Conservation (phyloP, 306 rosid species). For the Quercus berberidifolia region DNA sequence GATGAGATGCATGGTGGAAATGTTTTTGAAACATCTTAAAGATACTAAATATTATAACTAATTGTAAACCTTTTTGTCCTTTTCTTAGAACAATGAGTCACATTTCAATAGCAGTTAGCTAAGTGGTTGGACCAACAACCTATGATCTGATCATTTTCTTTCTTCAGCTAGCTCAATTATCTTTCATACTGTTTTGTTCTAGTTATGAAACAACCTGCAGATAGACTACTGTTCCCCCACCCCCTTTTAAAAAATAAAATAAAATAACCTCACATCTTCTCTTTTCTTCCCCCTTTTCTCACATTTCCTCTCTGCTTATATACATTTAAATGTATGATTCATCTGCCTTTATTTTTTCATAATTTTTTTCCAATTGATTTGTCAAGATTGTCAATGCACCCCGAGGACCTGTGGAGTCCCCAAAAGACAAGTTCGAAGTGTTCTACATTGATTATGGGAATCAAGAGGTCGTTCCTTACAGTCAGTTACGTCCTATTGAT, state of each 20-base stretch:
- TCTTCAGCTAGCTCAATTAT: no score
- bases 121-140: no score
- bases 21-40: neutral
- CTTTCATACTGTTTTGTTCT: no score
- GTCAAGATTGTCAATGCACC: constrained; percentile 78
- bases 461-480: constrained; percentile 74
- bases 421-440: constrained; percentile 75
- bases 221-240: neutral
- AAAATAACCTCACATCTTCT: neutral
- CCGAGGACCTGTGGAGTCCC: constrained; percentile 84
- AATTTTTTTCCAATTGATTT: constrained; percentile 21
- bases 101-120: no score
- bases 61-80: no score
- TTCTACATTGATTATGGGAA: constrained; percentile 94
- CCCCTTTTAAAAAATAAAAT: neutral
- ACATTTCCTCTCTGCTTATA: neutral
- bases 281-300: no score
- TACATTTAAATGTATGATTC: neutral
- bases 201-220: neutral
- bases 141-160: no score
- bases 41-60: neutral
- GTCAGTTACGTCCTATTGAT: constrained; percentile 79
- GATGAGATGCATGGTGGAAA: neutral
- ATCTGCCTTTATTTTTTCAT: neutral
- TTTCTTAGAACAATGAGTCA: no score